Percentiles rank a stretch among this genome's conserved stretches.
Evolutionary conservation across 176 grass and related monocot species (phyloP).

Genomic region (Bromus sterilis): DNA sequence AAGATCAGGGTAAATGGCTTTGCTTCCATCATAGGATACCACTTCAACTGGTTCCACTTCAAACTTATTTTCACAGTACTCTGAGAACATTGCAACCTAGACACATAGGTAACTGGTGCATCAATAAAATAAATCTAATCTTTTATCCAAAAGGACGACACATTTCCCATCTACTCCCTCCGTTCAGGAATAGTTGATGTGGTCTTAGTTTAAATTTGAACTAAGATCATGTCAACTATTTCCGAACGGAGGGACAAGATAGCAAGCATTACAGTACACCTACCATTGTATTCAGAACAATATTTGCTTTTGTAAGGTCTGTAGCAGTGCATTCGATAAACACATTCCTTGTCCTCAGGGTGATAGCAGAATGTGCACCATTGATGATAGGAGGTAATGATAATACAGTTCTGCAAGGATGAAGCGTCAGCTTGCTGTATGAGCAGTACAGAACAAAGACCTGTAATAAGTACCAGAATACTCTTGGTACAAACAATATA

Average conservation of each 20-base stretch:
- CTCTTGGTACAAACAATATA: not conserved
- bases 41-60: slow-evolving; percentile 96
- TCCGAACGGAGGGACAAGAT: too few relatives aligned
- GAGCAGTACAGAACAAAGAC: not conserved
- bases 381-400: slow-evolving; percentile 95
- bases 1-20: slow-evolving; percentile 73
- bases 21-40: slow-evolving; percentile 52
- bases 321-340: slow-evolving; percentile 98
- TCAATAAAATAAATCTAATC: slow-evolving; percentile 12
- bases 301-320: slow-evolving; percentile 94
- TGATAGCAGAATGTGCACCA: slow-evolving; percentile 90
- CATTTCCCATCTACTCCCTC: not conserved
- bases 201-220: too few relatives aligned
- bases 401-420: slow-evolving; percentile 72
- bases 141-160: not conserved
- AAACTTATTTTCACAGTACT: slow-evolving; percentile 88
- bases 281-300: slow-evolving; percentile 99
- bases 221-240: too few relatives aligned
- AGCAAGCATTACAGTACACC: not conserved
- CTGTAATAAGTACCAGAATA: not conserved
- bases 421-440: not conserved
- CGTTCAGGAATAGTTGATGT: too few relatives aligned
- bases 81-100: slow-evolving; percentile 91
- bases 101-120: slow-evolving; percentile 23
- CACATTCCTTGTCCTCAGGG: slow-evolving; percentile 71